Evolutionary conservation across 768 basidiomycete genomes (phyloP), one percentile per base, ranked within the genome.

Genomic region (Hericium coralloides): DNA sequence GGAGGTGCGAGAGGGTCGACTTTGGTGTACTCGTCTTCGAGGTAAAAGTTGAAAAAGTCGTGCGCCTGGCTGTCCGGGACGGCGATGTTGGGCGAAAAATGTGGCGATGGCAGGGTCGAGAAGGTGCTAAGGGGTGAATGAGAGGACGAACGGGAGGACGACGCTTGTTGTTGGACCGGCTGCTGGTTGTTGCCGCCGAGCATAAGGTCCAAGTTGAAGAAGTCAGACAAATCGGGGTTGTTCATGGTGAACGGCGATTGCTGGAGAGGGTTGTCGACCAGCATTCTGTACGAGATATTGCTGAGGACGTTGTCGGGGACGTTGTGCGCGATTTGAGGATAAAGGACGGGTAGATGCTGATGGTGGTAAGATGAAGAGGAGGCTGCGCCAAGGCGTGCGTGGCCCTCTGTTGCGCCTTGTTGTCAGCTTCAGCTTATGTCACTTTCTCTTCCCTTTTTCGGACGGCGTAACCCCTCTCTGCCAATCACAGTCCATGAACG

Each of bases 21-120:
- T 60, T 66, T 72, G 31, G 52, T 6, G 55, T 64, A 58, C 36
- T 70, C 69, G 37, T 70, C 69, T 26, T 70, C 64, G 43, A 65
- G 58, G 48, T 63, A 60, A 54, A 70, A 63, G 55, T 64, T 60
- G 57, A 68, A 68, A 53, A 64, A 65, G 2, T 63, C 53, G 10
- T 59, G 61, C 3, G 61, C 38, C 22, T 55, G 41, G 52, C 53
- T 49, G 48, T 57, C 49, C 57, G 61, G 49, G 38, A 63, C 45
- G 58, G 63, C 50, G 31, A 62, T 38, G 52, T 47, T 63, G 64
- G 37, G 66, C 64, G 31, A 65, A 66, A 47, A 54, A 9, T 38
- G 53, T 17, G 53, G 53, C 12, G 53, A 54, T 20, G 61, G 61
- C 4, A 62, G 49, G 26, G 61, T 50, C 39, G 61, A 62, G 38